These are phyloP conservation scores for Carex pumila DNA, from an alignment of 176 grass and related monocot species.

Conservation along the genomic window DNA sequence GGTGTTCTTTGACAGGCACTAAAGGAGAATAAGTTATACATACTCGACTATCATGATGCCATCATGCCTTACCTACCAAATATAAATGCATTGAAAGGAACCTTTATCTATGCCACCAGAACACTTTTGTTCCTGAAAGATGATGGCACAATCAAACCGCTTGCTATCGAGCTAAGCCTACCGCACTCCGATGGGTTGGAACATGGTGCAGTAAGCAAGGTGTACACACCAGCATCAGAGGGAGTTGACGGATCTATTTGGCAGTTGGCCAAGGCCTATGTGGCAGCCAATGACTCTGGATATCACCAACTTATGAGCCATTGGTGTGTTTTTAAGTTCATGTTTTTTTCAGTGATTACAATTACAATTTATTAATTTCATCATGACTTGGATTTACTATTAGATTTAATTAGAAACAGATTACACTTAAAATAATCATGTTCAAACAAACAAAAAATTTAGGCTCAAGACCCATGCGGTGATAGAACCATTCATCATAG, in stretches of 20 bases:
- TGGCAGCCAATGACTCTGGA: slow-evolving; percentile 68
- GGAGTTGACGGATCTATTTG: slow-evolving; percentile 45
- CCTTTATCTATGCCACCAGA: slow-evolving; percentile 58
- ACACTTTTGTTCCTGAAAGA: slow-evolving; percentile 61
- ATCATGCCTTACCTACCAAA: slow-evolving; percentile 63
- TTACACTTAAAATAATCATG: not conserved
- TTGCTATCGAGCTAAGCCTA: slow-evolving; percentile 18
- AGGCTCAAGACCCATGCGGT: slow-evolving; percentile 81
- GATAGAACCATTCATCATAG: slow-evolving; percentile 70
- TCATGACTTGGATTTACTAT: too few species aligned
- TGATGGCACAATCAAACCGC: not conserved
- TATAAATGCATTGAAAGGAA: slow-evolving; percentile 46
- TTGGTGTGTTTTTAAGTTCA: slow-evolving; percentile 51
- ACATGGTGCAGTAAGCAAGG: slow-evolving; percentile 35
- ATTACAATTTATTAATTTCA: not conserved
- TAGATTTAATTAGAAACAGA: not conserved
- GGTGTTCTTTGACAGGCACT: slow-evolving; percentile 36
- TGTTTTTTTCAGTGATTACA: not conserved
- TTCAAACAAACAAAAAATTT: not conserved
- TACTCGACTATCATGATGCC: slow-evolving; percentile 74
- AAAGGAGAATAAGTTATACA: slow-evolving; percentile 55
- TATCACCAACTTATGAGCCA: slow-evolving; percentile 81
- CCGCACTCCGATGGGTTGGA: slow-evolving; percentile 38
- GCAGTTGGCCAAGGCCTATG: slow-evolving; percentile 90
- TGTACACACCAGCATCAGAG: slow-evolving; percentile 33